phyloP scores from a whole-genome alignment of 805 yeast genomes.

The Myxozyma kluyveri region DNA sequence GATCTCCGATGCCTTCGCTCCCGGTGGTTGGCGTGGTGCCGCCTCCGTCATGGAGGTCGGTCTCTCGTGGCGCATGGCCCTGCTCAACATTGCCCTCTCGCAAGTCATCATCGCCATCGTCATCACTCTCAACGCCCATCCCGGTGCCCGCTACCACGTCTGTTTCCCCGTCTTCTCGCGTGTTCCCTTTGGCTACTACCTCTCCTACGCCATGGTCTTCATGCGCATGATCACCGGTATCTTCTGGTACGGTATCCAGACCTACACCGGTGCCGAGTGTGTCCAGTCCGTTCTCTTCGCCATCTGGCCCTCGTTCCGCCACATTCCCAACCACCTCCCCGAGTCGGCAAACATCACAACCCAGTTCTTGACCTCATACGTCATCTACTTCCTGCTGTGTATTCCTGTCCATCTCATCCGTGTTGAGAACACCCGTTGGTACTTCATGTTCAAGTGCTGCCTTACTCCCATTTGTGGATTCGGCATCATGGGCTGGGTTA shows the following conservation, averaged over 20 bases:
- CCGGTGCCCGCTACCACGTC: constrained; percentile 77
- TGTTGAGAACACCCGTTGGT: constrained; percentile 25
- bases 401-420: constrained; percentile 28
- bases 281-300: constrained; percentile 74
- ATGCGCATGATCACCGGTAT: constrained; percentile 85
- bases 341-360: constrained; percentile 45
- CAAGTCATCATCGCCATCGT: constrained; percentile 58
- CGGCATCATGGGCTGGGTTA: constrained; percentile 38
- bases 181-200: constrained; percentile 73
- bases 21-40: constrained; percentile 30
- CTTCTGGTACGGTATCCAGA: constrained; percentile 86
- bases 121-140: constrained; percentile 65
- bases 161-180: constrained; percentile 82
- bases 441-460: constrained; percentile 29
- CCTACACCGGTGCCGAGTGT: constrained; percentile 82
- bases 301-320: constrained; percentile 53
- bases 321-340: constrained; percentile 51
- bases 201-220: constrained; percentile 70
- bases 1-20: constrained; percentile 26
- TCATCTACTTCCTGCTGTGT: constrained; percentile 30
- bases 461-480: constrained; percentile 30
- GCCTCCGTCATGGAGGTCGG: constrained; percentile 27
- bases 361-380: constrained; percentile 32
- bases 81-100: constrained; percentile 25
- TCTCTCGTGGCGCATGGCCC: constrained; percentile 27